Evolutionary conservation across 164 flowering plant genomes (phyloP).

Genomic region (Magnolia sinica): DNA sequence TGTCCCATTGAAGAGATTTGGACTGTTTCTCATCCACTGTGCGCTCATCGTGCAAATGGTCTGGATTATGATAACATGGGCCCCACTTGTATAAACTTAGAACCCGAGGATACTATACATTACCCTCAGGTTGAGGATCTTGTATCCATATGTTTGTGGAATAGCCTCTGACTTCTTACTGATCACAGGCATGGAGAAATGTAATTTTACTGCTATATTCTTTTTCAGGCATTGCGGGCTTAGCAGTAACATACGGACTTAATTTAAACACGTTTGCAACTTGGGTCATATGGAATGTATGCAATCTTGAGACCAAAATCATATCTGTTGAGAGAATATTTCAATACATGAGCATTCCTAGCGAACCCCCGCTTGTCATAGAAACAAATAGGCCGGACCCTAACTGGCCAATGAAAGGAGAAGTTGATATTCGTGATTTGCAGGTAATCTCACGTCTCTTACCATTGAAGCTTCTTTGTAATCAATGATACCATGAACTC

Average conservation of each 20-base stretch:
- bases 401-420: conserved; percentile 23
- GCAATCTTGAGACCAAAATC: conserved; percentile 44
- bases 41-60: not conserved
- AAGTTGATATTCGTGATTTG: conserved; percentile 22
- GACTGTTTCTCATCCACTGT: not conserved
- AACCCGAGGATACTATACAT: not conserved
- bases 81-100: not conserved
- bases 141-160: not conserved
- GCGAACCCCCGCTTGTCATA: conserved; percentile 26
- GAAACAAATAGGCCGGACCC: conserved; percentile 21
- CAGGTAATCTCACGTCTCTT: conserved; percentile 9
- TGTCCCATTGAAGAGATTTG: not conserved
- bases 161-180: not conserved
- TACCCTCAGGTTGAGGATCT: not conserved
- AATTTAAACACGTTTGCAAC: conserved; percentile 35
- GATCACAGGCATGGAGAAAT: not conserved
- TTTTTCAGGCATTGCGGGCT: conserved; percentile 40
- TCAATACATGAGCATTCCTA: conserved; percentile 26
- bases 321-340: conserved; percentile 41
- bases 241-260: conserved; percentile 49
- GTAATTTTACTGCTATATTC: conserved; percentile 2
- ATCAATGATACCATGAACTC: not conserved
- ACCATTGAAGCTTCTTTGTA: not conserved
- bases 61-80: not conserved
- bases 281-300: conserved; percentile 30